These are phyloP conservation scores for Aegilops bicornis DNA, from an alignment of 176 grass and related monocot species.

Conservation along the genomic window DNA sequence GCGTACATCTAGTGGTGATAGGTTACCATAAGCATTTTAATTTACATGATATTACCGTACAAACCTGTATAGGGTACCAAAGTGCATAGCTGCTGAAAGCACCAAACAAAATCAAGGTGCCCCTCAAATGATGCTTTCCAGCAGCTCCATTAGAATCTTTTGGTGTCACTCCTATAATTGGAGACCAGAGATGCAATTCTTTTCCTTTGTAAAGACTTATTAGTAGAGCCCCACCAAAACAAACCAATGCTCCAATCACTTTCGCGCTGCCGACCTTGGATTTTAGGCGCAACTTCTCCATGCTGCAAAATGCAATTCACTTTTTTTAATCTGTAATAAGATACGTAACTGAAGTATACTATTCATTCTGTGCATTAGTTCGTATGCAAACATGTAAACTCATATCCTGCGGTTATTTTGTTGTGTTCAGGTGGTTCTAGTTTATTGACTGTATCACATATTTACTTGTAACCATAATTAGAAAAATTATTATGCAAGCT, in stretches of 20 bases:
- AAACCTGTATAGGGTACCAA: constrained; percentile 22
- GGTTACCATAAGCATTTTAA: constrained; percentile 63
- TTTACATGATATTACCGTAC: constrained; percentile 45
- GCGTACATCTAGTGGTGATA: constrained; percentile 16
- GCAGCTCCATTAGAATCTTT: constrained; percentile 7
- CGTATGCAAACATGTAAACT: background rate
- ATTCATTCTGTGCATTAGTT: background rate
- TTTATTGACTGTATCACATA: too few relatives aligned
- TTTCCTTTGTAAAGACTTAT: constrained; percentile 7
- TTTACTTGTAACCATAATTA: background rate
- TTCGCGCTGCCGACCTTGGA: constrained; percentile 4
- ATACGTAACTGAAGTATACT: background rate
- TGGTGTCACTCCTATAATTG: background rate
- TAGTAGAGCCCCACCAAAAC: constrained; percentile 18
- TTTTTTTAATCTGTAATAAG: background rate
- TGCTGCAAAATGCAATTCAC: background rate
- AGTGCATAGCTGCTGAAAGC: background rate
- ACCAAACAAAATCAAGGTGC: constrained; percentile 22
- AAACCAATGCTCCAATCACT: background rate
- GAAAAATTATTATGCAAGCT: background rate
- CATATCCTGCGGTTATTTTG: too few relatives aligned
- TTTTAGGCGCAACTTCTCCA: constrained; percentile 8
- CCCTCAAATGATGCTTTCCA: constrained; percentile 18
- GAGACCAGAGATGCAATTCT: background rate
- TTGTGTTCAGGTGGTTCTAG: too few relatives aligned